phyloP scores from a whole-genome alignment of 2,329 filamentous ascomycete genomes.

The Epichloe coenophiala region DNA sequence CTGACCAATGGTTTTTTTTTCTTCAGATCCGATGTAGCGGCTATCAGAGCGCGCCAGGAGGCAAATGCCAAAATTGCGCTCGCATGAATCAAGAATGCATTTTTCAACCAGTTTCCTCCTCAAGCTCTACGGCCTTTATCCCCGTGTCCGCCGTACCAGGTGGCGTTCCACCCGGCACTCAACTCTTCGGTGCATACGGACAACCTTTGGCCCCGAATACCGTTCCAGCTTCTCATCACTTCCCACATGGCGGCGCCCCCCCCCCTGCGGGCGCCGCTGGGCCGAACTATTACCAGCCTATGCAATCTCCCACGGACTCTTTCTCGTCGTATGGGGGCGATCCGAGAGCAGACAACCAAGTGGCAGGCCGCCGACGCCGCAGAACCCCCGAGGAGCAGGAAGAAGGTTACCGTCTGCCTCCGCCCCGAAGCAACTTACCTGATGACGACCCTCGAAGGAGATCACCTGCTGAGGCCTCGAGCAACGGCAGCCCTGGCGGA shows the following conservation, averaged over 20 bases:
- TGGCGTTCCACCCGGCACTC: conserved; percentile 42
- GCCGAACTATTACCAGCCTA: conserved; percentile 27
- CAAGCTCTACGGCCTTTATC: conserved; percentile 43
- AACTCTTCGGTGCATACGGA: conserved; percentile 43
- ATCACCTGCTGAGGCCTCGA: conserved; percentile 36
- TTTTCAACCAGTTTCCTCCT: conserved; percentile 45
- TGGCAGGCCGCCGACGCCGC: conserved; percentile 20
- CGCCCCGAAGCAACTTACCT: conserved; percentile 24
- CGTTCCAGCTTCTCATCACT: conserved; percentile 14
- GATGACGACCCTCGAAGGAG: conserved; percentile 38
- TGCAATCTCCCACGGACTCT: conserved; percentile 31
- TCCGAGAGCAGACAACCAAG: conserved; percentile 18
- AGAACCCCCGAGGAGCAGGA: conserved; percentile 25
- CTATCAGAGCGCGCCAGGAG: conserved; percentile 45
- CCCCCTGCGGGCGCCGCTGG: conserved; percentile 16
- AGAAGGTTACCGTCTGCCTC: conserved; percentile 31
- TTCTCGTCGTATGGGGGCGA: conserved; percentile 25
- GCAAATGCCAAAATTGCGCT: conserved; percentile 47
- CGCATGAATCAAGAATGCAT: conserved; percentile 49
- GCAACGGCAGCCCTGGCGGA: conserved; percentile 32
- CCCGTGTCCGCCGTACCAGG: conserved; percentile 45
- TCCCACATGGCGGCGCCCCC: conserved; percentile 9
- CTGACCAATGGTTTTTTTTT: neutral
- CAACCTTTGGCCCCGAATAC: conserved; percentile 33
- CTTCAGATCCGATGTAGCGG: conserved; percentile 46